Evolutionary conservation across 2,329 filamentous ascomycete genomes (phyloP).

Genomic region (Amauroascus niger): DNA sequence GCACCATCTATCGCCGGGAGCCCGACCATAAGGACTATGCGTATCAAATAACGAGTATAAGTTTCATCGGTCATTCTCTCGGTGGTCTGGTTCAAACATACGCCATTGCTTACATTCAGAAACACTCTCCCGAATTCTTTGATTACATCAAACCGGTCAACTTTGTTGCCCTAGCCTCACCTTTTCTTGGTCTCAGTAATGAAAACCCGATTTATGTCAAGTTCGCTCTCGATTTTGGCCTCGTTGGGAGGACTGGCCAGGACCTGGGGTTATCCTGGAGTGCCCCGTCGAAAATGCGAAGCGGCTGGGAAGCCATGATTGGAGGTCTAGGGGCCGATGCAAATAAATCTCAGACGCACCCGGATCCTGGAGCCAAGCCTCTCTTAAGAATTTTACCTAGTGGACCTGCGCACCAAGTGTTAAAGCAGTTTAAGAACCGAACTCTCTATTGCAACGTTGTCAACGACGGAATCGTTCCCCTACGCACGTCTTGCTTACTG

Average conservation of each 20-base stretch:
- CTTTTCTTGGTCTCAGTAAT: constrained; percentile 85
- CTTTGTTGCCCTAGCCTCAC: constrained; percentile 79
- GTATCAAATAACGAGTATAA: constrained; percentile 88
- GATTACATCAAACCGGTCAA: constrained; percentile 76
- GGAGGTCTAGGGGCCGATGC: constrained; percentile 62
- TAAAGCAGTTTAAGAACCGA: constrained; percentile 79
- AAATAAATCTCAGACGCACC: constrained; percentile 44
- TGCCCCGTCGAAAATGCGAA: constrained; percentile 72
- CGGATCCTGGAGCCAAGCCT: constrained; percentile 77
- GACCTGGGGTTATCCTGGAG: constrained; percentile 93
- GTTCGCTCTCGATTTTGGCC: constrained; percentile 89
- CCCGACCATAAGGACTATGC: constrained; percentile 40
- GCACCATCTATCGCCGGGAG: constrained; percentile 48
- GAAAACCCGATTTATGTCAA: constrained; percentile 97
- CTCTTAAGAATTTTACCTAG: constrained; percentile 80
- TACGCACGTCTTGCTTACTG: constrained; percentile 89
- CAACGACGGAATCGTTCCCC: constrained; percentile 91
- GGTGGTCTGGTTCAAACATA: constrained; percentile 88
- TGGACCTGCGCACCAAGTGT: constrained; percentile 75
- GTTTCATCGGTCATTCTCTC: constrained; percentile 84
- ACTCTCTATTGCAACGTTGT: constrained; percentile 96
- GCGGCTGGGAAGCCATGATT: constrained; percentile 80
- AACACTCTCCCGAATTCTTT: constrained; percentile 88
- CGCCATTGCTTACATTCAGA: constrained; percentile 91
- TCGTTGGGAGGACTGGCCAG: constrained; percentile 92